A percentile compares a stretch with the other conserved stretches of the same genome.
Evolutionary conservation across 331 rosid species (phyloP).

Genomic region (Cucumis variabilis): DNA sequence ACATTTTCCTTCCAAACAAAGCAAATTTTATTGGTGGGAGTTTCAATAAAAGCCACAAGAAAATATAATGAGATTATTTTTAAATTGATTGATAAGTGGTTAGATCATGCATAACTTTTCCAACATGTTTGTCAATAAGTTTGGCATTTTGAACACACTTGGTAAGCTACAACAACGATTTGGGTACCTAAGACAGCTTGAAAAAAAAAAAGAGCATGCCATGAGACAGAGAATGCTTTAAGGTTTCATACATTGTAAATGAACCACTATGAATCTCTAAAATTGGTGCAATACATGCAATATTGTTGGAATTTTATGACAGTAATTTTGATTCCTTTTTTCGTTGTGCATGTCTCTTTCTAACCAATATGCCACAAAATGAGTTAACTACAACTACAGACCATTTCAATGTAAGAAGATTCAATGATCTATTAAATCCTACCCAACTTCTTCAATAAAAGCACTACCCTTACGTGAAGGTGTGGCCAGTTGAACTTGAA

Average conservation of each 20-base stretch:
- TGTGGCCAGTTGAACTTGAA: too few relatives aligned
- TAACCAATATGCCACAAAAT: too few relatives aligned
- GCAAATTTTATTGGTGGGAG: neutral
- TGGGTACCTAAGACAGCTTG: constrained; percentile 9
- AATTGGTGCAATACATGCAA: neutral
- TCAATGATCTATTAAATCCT: too few relatives aligned
- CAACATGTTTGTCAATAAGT: constrained; percentile 11
- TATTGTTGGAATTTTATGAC: too few relatives aligned
- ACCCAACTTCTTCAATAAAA: too few relatives aligned
- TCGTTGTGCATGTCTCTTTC: too few relatives aligned
- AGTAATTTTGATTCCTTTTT: too few relatives aligned
- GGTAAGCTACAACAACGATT: neutral
- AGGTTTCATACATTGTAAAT: neutral
- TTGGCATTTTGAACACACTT: constrained; percentile 10
- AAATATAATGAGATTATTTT: constrained; percentile 11
- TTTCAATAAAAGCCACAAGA: neutral
- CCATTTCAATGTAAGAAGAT: too few relatives aligned
- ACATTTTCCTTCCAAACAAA: constrained; percentile 9
- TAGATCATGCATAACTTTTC: neutral
- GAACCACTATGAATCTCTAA: constrained; percentile 2
- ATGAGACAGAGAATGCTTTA: neutral
- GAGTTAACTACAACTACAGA: too few relatives aligned
- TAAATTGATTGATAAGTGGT: neutral
- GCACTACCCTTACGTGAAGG: too few relatives aligned
- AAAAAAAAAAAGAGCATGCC: constrained; percentile 9